Conservation (phyloP, 768 basidiomycete species). For the Scleroderma citrinum region DNA sequence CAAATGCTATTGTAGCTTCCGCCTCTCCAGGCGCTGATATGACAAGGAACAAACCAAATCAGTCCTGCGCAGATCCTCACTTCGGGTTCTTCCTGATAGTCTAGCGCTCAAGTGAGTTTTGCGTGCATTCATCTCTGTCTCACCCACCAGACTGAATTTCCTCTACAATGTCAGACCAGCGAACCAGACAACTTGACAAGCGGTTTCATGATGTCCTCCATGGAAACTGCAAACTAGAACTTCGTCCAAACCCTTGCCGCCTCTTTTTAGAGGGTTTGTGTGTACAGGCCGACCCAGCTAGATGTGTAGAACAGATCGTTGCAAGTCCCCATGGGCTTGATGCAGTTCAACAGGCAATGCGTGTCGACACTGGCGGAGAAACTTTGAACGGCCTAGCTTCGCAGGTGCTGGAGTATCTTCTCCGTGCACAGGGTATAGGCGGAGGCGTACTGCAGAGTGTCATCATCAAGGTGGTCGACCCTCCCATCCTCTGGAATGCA, state of each 20-base stretch:
- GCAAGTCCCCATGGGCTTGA: conserved; percentile 31
- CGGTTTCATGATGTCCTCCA: conserved; percentile 29
- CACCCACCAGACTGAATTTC: too few species aligned
- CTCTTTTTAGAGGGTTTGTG: conserved; percentile 45
- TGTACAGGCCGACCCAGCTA: conserved; percentile 31
- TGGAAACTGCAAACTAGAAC: conserved; percentile 24
- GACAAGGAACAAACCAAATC: too few species aligned
- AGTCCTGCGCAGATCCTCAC: too few species aligned
- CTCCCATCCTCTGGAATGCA: conserved; percentile 45
- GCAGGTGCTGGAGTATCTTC: conserved; percentile 34
- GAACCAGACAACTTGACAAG: conserved; percentile 27
- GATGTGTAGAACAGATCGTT: conserved; percentile 35
- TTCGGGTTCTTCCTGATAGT: too few species aligned
- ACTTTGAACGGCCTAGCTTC: conserved; percentile 41
- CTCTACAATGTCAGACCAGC: conserved; percentile 2
- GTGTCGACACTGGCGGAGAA: conserved; percentile 27
- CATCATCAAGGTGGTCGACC: conserved; percentile 39
- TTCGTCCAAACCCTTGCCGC: conserved; percentile 12
- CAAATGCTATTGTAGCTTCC: too few species aligned
- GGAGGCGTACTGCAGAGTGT: conserved; percentile 39
- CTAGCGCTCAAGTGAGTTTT: too few species aligned
- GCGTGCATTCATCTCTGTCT: too few species aligned
- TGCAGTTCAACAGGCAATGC: conserved; percentile 37
- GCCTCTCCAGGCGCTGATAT: too few species aligned
- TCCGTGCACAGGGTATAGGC: conserved; percentile 30